These are phyloP conservation scores for Pseudocercospora crystallina DNA, from an alignment of 2,329 filamentous ascomycete genomes.

Conservation along the genomic window DNA sequence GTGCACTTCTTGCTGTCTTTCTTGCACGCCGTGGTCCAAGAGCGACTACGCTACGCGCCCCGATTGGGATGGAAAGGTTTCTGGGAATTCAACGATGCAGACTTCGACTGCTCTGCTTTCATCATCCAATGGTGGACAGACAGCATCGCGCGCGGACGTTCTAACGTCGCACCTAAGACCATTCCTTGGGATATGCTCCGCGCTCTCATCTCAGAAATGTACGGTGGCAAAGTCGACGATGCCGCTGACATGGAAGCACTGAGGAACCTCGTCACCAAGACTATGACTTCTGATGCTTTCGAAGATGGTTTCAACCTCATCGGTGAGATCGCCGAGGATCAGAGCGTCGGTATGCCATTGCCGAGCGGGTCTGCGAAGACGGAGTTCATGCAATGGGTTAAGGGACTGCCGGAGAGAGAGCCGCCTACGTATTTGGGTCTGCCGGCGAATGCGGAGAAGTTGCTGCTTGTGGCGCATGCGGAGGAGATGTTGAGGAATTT, in stretches of 20 bases:
- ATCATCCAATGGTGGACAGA: slow-evolving; percentile 97
- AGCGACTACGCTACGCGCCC: slow-evolving; percentile 89
- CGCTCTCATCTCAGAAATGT: slow-evolving; percentile 87
- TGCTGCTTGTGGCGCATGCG: slow-evolving; percentile 85
- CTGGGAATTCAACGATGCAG: slow-evolving; percentile 99
- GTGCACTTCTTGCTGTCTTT: slow-evolving; percentile 91
- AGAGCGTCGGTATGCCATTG: slow-evolving; percentile 60
- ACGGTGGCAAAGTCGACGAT: slow-evolving; percentile 96
- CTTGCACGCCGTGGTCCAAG: slow-evolving; percentile 92
- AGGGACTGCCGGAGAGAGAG: slow-evolving; percentile 87
- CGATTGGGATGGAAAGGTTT: slow-evolving; percentile 96
- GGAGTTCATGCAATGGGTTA: slow-evolving; percentile 90
- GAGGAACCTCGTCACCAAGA: slow-evolving; percentile 67
- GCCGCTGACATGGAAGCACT: slow-evolving; percentile 78
- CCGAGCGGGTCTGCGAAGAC: slow-evolving; percentile 78
- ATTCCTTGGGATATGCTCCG: slow-evolving; percentile 97
- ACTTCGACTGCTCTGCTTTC: slow-evolving; percentile 96
- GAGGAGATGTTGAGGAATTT: slow-evolving; percentile 80
- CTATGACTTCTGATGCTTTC: slow-evolving; percentile 85
- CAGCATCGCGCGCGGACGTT: slow-evolving; percentile 74
- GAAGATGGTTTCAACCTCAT: slow-evolving; percentile 91
- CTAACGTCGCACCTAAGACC: slow-evolving; percentile 89
- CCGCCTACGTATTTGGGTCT: slow-evolving; percentile 92
- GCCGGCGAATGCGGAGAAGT: slow-evolving; percentile 93
- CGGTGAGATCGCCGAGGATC: slow-evolving; percentile 53